Percentiles rank a stretch among this genome's conserved stretches.
These are phyloP conservation scores for Rutstroemia sp. DNA, from an alignment of 2,329 filamentous ascomycete genomes.

Conservation along the genomic window DNA sequence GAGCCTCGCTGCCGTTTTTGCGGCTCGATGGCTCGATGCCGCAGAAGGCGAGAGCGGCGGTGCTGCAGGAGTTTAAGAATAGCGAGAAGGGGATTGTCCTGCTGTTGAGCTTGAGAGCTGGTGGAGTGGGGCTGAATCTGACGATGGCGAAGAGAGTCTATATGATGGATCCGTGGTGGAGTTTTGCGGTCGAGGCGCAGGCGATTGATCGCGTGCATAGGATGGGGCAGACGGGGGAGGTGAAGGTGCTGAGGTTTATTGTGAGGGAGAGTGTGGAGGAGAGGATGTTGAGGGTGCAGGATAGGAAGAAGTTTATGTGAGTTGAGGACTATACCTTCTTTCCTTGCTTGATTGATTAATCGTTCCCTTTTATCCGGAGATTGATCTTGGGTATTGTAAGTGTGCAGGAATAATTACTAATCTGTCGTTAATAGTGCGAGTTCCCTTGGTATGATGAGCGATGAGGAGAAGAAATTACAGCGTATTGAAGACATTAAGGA, in stretches of 20 bases:
- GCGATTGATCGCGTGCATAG: conserved; percentile 96
- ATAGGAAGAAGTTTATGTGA: conserved; percentile 92
- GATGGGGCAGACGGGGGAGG: conserved; percentile 86
- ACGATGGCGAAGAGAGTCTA: conserved; percentile 85
- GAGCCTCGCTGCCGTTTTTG: conserved; percentile 69
- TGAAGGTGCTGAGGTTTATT: conserved; percentile 82
- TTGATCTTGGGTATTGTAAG: neutral
- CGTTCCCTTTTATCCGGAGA: neutral
- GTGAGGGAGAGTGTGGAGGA: conserved; percentile 89
- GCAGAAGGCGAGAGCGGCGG: conserved; percentile 74
- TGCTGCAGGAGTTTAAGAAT: conserved; percentile 65
- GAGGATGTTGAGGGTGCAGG: conserved; percentile 88
- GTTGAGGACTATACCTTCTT: conserved; percentile 32
- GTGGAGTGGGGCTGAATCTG: conserved; percentile 88
- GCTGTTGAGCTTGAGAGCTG: conserved; percentile 77
- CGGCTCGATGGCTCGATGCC: conserved; percentile 87
- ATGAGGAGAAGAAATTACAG: conserved; percentile 86
- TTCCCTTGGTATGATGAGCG: conserved; percentile 86
- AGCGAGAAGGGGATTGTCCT: conserved; percentile 61
- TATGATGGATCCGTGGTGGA: conserved; percentile 99
- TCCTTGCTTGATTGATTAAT: neutral
- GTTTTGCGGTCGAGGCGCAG: conserved; percentile 91
- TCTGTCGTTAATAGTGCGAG: conserved; percentile 58
- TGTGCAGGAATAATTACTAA: neutral
- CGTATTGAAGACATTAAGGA: conserved; percentile 92